Evolutionary conservation across 305 asterid genomes (phyloP).

Genomic region (Rubia tinctorum): DNA sequence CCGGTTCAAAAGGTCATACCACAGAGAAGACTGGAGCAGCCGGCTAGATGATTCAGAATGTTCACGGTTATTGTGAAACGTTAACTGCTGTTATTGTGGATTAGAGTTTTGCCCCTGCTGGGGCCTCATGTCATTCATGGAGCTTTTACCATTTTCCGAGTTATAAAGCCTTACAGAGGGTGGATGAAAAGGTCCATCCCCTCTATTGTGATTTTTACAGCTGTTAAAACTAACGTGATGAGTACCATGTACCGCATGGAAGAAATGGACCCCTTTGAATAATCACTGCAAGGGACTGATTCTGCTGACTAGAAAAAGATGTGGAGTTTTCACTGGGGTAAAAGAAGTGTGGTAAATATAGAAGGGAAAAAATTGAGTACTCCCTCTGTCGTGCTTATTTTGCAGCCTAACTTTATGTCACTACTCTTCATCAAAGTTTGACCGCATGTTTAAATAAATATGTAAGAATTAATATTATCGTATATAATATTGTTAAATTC

Average conservation of each 20-base stretch:
- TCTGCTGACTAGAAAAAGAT: background rate
- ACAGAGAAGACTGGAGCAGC: background rate
- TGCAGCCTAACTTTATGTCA: too few species aligned
- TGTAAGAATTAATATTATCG: too few species aligned
- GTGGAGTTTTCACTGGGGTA: background rate
- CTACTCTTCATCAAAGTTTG: too few species aligned
- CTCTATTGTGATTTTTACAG: background rate
- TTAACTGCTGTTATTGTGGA: background rate
- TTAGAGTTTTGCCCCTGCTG: background rate
- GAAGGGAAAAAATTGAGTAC: too few species aligned
- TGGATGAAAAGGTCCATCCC: background rate
- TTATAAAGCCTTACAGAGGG: background rate
- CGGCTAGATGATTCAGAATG: background rate
- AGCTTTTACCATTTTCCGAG: background rate
- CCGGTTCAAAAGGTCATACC: too few species aligned
- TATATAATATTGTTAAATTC: too few species aligned
- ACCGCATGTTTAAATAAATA: too few species aligned
- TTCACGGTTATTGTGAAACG: background rate
- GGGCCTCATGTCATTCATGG: background rate
- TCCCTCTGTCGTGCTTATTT: too few species aligned
- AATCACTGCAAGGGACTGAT: conserved; percentile 4
- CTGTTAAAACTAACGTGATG: background rate
- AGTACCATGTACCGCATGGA: background rate
- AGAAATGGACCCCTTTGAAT: conserved; percentile 1
- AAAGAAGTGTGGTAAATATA: background rate